phyloP scores from a whole-genome alignment of 768 basidiomycete genomes.

The Macrolepiota albuminosa region DNA sequence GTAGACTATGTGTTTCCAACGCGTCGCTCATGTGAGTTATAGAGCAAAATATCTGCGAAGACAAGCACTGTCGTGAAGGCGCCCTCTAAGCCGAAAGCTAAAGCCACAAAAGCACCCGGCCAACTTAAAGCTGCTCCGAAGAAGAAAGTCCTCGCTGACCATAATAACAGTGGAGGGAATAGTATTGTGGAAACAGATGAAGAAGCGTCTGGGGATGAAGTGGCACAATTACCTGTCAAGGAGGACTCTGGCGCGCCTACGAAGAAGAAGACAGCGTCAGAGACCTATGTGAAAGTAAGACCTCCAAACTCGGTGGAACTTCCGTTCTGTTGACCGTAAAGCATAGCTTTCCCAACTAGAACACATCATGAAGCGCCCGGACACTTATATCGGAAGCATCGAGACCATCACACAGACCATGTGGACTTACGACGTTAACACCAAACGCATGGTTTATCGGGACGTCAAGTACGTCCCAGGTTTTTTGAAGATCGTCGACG shows the following conservation, averaged over 20 bases:
- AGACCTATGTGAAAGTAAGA: constrained; percentile 84
- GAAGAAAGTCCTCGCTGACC: constrained; percentile 68
- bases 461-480: constrained; percentile 93
- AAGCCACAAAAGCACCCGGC: constrained; percentile 31
- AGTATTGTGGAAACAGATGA: constrained; percentile 38
- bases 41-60: constrained; percentile 31
- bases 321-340: neutral
- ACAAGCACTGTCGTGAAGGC: constrained; percentile 36
- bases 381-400: constrained; percentile 95
- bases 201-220: constrained; percentile 36
- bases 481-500: constrained; percentile 99
- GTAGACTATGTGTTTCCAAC: constrained; percentile 2
- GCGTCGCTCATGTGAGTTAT: constrained; percentile 2
- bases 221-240: constrained; percentile 19
- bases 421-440: constrained; percentile 90
- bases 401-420: constrained; percentile 82
- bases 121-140: constrained; percentile 55
- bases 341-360: constrained; percentile 87
- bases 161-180: constrained; percentile 57
- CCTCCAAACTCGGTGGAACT: neutral
- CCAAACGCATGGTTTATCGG: constrained; percentile 77
- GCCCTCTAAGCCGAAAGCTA: constrained; percentile 37
- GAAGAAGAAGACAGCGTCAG: constrained; percentile 87
- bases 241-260: constrained; percentile 23
- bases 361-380: constrained; percentile 88